Base-by-base conservation (phyloP, 768 basidiomycete species). In the Russula abietina region DNA sequence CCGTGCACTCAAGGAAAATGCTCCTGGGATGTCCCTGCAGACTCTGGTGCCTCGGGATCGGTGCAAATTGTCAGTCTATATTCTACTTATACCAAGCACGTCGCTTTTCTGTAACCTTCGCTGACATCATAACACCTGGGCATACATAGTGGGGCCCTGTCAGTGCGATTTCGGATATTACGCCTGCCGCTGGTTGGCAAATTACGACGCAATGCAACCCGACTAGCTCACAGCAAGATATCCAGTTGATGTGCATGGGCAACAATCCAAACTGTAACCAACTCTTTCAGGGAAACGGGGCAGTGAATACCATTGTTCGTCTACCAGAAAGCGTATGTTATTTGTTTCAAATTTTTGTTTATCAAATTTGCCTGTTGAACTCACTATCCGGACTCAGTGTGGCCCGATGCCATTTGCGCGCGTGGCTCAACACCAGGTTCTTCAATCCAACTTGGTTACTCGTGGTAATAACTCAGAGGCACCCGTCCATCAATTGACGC, bases 251-350 rank as follows among this genome's bases (percentile, higher is more conserved):
- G 10, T 65, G 64, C 32, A 2, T 11, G 24, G 19, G 46, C 4
- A 22, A 9, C 30, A 38, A 56, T 36, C 49, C 52, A 8, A 30
- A 48, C n/a, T 69, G 68, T 41, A 55, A 60, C 11, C 68, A 69
- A 50, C 33, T 69, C 39, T 63, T 68, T 45, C 57, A 68, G 30
- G 62, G 43, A 4, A n/a, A 54, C 7, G 61, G 61, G 5, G 64
- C 19, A 7, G n/a, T 22, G 39, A 51, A 65, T 41, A 69, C 64
- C 12, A 66, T 69, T 26, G 64, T 69, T n/a, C 67, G 64, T 39
- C 32, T 69, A n/a, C 68, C 68, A 1, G 64, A 68, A 5, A 33
- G 10, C 41, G 55, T 56, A 56, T 33, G 55, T 22, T 33, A 1
- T 30, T 52, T n/a, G 11, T 45, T 45, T 36, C 7, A 2, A 6